Conservation (phyloP, 345 rosid genomes). For the Aegle marmelos region DNA sequence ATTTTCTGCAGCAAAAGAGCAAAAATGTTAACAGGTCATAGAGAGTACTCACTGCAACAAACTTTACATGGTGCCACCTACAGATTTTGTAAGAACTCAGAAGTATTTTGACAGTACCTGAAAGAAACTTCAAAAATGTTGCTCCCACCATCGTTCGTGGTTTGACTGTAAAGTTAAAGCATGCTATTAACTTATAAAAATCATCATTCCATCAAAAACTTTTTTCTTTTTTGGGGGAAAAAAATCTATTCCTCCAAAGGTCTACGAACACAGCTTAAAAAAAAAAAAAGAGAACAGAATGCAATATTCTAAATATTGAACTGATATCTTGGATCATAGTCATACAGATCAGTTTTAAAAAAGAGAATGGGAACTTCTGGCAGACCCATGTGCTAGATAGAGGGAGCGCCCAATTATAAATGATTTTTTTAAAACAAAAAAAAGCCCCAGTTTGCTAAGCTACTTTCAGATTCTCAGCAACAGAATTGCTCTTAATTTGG, state of each 20-base stretch:
- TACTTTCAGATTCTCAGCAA: not conserved
- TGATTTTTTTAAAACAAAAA: not conserved
- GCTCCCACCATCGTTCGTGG: conserved; percentile 82
- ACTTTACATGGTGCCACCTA: not conserved
- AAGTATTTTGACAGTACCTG: conserved; percentile 48
- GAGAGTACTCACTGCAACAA: not conserved
- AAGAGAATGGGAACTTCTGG: not conserved
- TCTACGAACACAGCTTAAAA: too few species aligned
- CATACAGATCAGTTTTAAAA: not conserved
- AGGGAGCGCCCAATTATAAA: not conserved
- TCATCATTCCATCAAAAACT: not conserved
- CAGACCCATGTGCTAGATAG: not conserved
- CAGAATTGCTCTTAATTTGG: not conserved
- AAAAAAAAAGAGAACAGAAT: not conserved
- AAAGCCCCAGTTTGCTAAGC: not conserved
- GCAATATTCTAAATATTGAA: not conserved
- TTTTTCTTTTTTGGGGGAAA: not conserved
- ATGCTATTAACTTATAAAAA: conserved; percentile 26
- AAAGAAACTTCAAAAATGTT: conserved; percentile 79
- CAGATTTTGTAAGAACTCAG: not conserved
- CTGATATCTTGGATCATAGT: not conserved
- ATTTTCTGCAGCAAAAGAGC: conserved; percentile 49
- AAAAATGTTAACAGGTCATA: not conserved
- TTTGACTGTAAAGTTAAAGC: conserved; percentile 58
- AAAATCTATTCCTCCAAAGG: not conserved